phyloP scores from a whole-genome alignment of 2,329 filamentous ascomycete genomes.

The Colletotrichum gigasporum region DNA sequence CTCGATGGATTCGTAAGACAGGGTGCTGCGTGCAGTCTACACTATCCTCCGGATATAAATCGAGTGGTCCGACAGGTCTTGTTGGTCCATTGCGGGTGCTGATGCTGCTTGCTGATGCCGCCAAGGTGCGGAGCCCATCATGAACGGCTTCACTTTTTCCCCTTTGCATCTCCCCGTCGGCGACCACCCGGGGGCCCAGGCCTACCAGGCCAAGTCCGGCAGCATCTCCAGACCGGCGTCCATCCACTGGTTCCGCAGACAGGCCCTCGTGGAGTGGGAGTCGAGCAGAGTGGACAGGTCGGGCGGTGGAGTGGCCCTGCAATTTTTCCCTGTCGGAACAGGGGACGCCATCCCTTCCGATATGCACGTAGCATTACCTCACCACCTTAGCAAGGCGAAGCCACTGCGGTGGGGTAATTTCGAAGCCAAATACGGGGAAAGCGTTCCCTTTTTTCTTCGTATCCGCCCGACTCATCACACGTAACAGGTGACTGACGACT shows the following conservation, averaged over 20 bases:
- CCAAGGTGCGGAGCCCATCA: slow-evolving; percentile 23
- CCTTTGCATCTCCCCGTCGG: slow-evolving; percentile 1
- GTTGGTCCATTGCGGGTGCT: neutral
- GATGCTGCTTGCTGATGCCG: slow-evolving; percentile 17
- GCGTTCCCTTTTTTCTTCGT: slow-evolving; percentile 24
- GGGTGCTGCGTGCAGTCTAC: neutral
- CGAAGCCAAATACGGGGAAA: slow-evolving; percentile 26
- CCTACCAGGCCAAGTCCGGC: slow-evolving; percentile 17
- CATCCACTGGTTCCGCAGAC: slow-evolving; percentile 10
- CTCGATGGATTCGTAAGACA: neutral
- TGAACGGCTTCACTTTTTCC: slow-evolving; percentile 12
- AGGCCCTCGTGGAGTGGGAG: slow-evolving; percentile 6
- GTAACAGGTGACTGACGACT: slow-evolving; percentile 18
- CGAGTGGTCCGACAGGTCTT: neutral
- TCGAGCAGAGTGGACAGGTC: neutral
- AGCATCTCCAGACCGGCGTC: slow-evolving; percentile 17
- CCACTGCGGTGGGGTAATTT: slow-evolving; percentile 23
- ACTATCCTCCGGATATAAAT: neutral
- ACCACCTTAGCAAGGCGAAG: slow-evolving; percentile 27
- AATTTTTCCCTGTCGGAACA: slow-evolving; percentile 21
- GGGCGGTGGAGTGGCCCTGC: slow-evolving; percentile 12
- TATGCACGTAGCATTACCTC: slow-evolving; percentile 30
- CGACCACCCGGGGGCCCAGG: slow-evolving; percentile 14
- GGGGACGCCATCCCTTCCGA: slow-evolving; percentile 28
- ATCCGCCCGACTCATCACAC: slow-evolving; percentile 26